Percentiles rank a stretch among this genome's conserved stretches.
Conservation (phyloP, 2,329 filamentous ascomycete genomes). For the Calonectria henricotiae region DNA sequence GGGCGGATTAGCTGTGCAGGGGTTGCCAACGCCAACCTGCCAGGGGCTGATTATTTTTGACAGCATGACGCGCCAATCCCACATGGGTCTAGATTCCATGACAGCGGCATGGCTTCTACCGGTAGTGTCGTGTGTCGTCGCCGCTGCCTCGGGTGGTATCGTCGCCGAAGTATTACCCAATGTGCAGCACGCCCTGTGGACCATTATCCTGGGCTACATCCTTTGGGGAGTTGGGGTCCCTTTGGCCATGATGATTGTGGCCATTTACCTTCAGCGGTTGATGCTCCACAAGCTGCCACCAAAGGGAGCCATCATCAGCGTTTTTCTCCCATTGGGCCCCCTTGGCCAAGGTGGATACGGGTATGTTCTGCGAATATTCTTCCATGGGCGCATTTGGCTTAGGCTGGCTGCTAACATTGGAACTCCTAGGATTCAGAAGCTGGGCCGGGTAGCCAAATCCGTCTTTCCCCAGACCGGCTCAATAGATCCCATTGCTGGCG, state of each 20-base stretch:
- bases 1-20: too few species aligned
- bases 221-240: conserved; percentile 73
- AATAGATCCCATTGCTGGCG: conserved; percentile 3
- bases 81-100: conserved; percentile 28
- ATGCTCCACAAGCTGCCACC: conserved; percentile 74
- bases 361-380: neutral
- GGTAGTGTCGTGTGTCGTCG: conserved; percentile 75
- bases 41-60: neutral
- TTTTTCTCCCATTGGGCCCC: conserved; percentile 75
- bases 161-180: conserved; percentile 71
- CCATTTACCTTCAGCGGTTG: conserved; percentile 76
- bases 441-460: neutral
- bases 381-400: neutral
- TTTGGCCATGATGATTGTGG: conserved; percentile 71
- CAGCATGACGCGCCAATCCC: conserved; percentile 13
- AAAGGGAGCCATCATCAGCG: conserved; percentile 74
- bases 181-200: conserved; percentile 68
- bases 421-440: conserved; percentile 6
- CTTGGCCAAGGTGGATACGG: conserved; percentile 75
- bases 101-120: conserved; percentile 73
- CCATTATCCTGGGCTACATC: conserved; percentile 72
- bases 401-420: neutral
- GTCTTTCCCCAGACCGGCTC: neutral
- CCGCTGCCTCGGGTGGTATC: conserved; percentile 71
- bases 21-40: neutral